Conservation (phyloP, 495 filamentous ascomycete genomes). For the Hypoxylon fragiforme region DNA sequence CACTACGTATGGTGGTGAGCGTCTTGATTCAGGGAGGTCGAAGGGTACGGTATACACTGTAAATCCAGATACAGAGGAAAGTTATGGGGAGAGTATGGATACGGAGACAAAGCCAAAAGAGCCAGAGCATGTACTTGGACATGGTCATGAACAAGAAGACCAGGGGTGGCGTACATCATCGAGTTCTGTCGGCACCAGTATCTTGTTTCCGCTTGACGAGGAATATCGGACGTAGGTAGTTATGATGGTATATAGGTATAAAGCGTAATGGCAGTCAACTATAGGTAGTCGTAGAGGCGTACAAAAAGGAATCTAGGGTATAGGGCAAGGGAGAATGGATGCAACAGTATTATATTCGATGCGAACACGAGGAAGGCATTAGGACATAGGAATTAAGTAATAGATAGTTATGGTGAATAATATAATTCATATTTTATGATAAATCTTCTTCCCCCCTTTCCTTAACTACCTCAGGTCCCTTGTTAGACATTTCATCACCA, state of each 20-base stretch:
- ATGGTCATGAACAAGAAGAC: neutral
- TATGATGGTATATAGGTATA: no score
- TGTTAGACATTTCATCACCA: no score
- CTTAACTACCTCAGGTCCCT: no score
- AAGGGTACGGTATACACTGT: neutral
- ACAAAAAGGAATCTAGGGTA: no score
- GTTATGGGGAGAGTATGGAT: neutral
- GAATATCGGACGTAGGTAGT: constrained; percentile 1
- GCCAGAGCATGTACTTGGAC: neutral
- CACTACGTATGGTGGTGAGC: neutral
- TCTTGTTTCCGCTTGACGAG: constrained; percentile 21
- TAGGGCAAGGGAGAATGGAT: neutral
- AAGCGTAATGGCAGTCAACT: no score
- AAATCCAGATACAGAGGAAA: no score
- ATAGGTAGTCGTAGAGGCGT: no score
- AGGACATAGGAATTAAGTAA: no score
- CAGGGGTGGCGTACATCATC: neutral
- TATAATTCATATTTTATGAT: no score
- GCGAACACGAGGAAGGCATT: no score
- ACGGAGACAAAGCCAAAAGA: neutral
- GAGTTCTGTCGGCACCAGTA: constrained; percentile 15
- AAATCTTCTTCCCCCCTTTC: no score
- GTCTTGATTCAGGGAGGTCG: neutral
- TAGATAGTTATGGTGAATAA: no score
- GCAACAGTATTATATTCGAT: neutral